Evolutionary conservation across 1,284 basidiomycete genomes (phyloP), one percentile per base, ranked within the genome.

Genomic region (Chiua sp.): DNA sequence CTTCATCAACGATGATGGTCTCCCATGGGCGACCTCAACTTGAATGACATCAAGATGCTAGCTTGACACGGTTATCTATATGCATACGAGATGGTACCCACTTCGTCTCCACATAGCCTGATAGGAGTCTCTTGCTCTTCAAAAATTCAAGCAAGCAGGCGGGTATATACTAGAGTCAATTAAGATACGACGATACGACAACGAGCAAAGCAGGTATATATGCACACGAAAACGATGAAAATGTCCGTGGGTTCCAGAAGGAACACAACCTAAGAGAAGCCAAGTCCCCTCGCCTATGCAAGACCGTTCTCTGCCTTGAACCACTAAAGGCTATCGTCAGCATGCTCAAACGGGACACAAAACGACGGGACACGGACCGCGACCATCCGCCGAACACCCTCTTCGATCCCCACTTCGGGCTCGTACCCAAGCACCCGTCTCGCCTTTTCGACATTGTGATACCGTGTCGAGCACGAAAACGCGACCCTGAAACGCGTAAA

Each of bases 371-470:
- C 48, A 55, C 57, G 33, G 49, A 91, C 90, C 73, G 90, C 87
- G 28, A 94, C 85, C 75, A 90, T 93, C 64, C 81, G 82, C 76
- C 86, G 84, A 60, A 98, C 84, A 26, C 94, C 97, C 67, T 99
- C 96, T 64, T 95, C 89, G 33, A 99, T 70, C 3, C 94, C 92
- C 16, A 98, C 89, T 58, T 94, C 79, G 1, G 97, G 98, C 72
- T 95, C 93, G 76, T 99, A 99, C 4, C 94, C 96, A 44, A 99
- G 81, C 63, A 98, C 85, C 58, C 95, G 80, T 66, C 96, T 83
- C 12, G 97, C 94, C 79, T 94, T 96, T 80, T 99, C 97, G 56
- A 97, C 96, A 74, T 98, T 98, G 77, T 97, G 93, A 82, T 92
- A 98, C 68, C 96, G 84, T 63, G 79, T 82, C 30, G 83, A 85